phyloP scores from a whole-genome alignment of 345 rosid genomes.

The Eucalyptus lansdowneana region DNA sequence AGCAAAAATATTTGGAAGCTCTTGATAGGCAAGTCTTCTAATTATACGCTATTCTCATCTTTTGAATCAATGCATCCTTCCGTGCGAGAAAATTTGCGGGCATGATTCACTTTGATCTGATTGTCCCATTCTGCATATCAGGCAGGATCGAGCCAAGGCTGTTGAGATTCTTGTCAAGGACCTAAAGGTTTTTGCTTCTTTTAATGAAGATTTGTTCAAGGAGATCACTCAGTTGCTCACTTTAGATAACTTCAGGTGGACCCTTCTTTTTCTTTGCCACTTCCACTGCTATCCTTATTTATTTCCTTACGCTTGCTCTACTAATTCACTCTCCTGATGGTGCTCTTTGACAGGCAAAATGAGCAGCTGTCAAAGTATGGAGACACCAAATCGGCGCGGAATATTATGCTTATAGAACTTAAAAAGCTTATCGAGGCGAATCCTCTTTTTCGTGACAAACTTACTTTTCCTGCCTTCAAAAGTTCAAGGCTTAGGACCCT shows the following conservation, averaged over 20 bases:
- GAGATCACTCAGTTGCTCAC: slow-evolving; percentile 74
- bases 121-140: slow-evolving; percentile 2
- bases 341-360: slow-evolving; percentile 39
- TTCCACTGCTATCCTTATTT: background rate
- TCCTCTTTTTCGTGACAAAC: slow-evolving; percentile 71
- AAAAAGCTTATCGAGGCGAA: slow-evolving; percentile 76
- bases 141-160: slow-evolving; percentile 71
- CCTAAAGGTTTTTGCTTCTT: slow-evolving; percentile 57
- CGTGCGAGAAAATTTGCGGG: background rate
- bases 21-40: slow-evolving; percentile 45
- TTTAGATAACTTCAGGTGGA: slow-evolving; percentile 66
- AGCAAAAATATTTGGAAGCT: slow-evolving; percentile 86
- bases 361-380: slow-evolving; percentile 83
- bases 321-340: background rate
- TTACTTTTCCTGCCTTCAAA: slow-evolving; percentile 50
- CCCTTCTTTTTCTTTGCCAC: background rate
- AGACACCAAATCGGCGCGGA: slow-evolving; percentile 66
- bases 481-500: slow-evolving; percentile 68
- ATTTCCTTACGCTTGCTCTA: background rate
- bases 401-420: slow-evolving; percentile 53
- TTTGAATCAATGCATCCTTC: background rate
- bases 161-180: slow-evolving; percentile 80
- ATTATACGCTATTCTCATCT: background rate
- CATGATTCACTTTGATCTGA: background rate
- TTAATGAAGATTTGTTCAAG: slow-evolving; percentile 67